Percentiles rank a stretch among this genome's conserved stretches.
Conservation (phyloP, 2,329 filamentous ascomycete species). For the Coniella vitis region DNA sequence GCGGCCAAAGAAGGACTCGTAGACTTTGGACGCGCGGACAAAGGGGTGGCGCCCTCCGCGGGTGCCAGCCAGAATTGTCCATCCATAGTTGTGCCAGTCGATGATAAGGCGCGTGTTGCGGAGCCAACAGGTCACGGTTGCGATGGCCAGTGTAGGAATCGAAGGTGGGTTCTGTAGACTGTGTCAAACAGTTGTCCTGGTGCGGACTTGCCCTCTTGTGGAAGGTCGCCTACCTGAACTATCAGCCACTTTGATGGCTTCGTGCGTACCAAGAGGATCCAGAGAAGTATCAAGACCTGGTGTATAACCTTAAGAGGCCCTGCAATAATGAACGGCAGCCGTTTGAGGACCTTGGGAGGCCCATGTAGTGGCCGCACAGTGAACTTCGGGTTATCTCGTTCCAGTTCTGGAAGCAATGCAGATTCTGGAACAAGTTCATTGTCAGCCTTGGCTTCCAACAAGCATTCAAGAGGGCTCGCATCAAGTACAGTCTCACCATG, state of each 20-base stretch:
- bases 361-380: constrained; percentile 62
- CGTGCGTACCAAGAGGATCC: constrained; percentile 65
- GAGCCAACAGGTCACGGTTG: constrained; percentile 63
- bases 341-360: constrained; percentile 61
- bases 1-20: constrained; percentile 67
- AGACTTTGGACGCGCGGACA: constrained; percentile 68
- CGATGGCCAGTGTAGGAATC: constrained; percentile 80
- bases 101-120: constrained; percentile 79
- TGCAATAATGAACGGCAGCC: constrained; percentile 67
- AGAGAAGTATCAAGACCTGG: constrained; percentile 68
- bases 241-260: constrained; percentile 78
- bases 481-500: constrained; percentile 47
- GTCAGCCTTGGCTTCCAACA: constrained; percentile 6
- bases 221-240: constrained; percentile 66
- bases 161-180: constrained; percentile 75
- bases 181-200: background rate
- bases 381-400: constrained; percentile 57
- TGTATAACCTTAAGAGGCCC: constrained; percentile 81
- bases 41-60: constrained; percentile 58
- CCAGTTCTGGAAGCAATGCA: constrained; percentile 57
- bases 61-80: constrained; percentile 73
- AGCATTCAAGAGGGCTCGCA: background rate
- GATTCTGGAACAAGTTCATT: constrained; percentile 51
- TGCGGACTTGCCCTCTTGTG: too few species aligned
- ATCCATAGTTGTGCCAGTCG: constrained; percentile 99